These are phyloP conservation scores for Raffaelea albimanens DNA, from an alignment of 2,329 filamentous ascomycete species.

Conservation along the genomic window DNA sequence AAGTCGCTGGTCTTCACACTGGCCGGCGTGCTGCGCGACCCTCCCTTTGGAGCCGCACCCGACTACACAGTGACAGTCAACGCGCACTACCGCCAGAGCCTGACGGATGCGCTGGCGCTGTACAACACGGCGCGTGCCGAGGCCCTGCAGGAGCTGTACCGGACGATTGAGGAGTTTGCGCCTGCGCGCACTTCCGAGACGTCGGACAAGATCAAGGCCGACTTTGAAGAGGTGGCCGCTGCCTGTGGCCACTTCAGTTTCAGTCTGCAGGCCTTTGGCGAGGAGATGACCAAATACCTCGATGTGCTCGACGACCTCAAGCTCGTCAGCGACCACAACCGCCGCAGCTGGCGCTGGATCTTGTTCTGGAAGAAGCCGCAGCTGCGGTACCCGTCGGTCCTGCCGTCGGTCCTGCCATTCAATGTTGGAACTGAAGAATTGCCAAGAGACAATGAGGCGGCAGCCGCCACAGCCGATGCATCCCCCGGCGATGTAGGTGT, in stretches of 20 bases:
- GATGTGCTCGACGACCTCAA: slow-evolving; percentile 81
- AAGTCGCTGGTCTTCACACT: slow-evolving; percentile 91
- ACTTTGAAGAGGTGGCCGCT: slow-evolving; percentile 95
- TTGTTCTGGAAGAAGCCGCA: slow-evolving; percentile 54
- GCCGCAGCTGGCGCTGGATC: slow-evolving; percentile 74
- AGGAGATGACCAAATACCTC: slow-evolving; percentile 77
- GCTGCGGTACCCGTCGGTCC: slow-evolving; percentile 8
- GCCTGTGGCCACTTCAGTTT: slow-evolving; percentile 96
- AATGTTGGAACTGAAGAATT: slow-evolving; percentile 14
- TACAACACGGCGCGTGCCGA: slow-evolving; percentile 68
- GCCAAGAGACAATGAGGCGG: background rate
- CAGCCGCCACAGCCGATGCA: background rate
- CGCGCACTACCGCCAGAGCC: slow-evolving; percentile 68
- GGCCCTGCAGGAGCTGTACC: slow-evolving; percentile 72
- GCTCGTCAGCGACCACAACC: slow-evolving; percentile 52
- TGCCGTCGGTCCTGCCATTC: slow-evolving; percentile 19
- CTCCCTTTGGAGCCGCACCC: slow-evolving; percentile 66
- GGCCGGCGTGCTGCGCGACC: slow-evolving; percentile 76
- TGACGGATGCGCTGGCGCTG: slow-evolving; percentile 69
- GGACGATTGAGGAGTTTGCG: slow-evolving; percentile 64
- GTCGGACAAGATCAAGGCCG: slow-evolving; percentile 73
- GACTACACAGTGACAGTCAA: slow-evolving; percentile 65
- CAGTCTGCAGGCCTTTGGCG: slow-evolving; percentile 79
- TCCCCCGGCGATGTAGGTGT: background rate
- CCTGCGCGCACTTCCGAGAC: slow-evolving; percentile 42